Base-by-base conservation (phyloP, 495 filamentous ascomycete genomes). In the Cetradonia linearis region DNA sequence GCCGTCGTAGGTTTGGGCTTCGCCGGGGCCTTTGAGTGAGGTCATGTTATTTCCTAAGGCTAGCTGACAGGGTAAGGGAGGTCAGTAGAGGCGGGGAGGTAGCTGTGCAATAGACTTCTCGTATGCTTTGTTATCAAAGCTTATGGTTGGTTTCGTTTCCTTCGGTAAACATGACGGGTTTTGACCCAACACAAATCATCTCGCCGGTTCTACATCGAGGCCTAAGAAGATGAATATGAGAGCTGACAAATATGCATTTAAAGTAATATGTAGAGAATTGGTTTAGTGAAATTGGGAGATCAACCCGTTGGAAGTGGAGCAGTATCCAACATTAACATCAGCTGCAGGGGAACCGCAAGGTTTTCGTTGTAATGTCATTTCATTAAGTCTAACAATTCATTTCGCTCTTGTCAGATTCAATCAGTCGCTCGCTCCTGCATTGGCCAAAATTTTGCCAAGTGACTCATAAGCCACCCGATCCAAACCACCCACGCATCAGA, bases 21-120 rank as follows among this genome's bases (percentile, higher is more conserved):
- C 77, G 58, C 83, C 83, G 37, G 82, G 83, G 23, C 82, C 83
- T 74, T 86, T 86, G 53, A 81, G 67, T 31, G 74, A 68, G 36
- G 76, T 59, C 61, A 66, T 66, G 5, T n/a, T 34, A 31, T 37
- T 36, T 28, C 25, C 3, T 16, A 18, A 3, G 37, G 5, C 57
- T 5, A 48, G 13, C 5, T 20, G 18, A 1, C 14, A 46, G 5
- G 25, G 14, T 31, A n/a, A 58, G 6, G 25, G 16, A 28, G 16
- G n/a, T 30, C 23, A n/a, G 40, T 20, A 49, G 42, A 20, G n/a
- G 14, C 18, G 3, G 28, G 27, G 10, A 8, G n/a, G 42, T 46
- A 3, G n/a, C 42, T 46, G 42, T 46, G 5, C n/a, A 14, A 23
- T 46, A 46, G 42, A 10, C n/a, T 0, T 2, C 11, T 18, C 20